phyloP scores from a whole-genome alignment of 2,329 filamentous ascomycete genomes.

The Microsporum canis region DNA sequence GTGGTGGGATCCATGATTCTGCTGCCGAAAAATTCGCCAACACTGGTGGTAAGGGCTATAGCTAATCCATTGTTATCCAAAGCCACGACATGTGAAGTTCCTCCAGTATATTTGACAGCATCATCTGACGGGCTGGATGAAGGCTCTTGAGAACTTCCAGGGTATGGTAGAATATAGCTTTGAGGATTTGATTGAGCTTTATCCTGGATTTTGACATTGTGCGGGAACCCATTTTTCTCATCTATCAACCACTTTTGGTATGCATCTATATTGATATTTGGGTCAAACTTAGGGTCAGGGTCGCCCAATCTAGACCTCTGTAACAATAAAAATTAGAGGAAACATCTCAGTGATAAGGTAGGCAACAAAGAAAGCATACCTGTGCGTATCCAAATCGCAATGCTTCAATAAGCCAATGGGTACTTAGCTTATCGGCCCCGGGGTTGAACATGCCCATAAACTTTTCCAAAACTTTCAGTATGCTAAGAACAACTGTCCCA shows the following conservation, averaged over 20 bases:
- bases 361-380: slow-evolving; percentile 18
- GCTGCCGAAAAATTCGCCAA: slow-evolving; percentile 78
- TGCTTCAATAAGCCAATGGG: slow-evolving; percentile 74
- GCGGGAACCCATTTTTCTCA: not conserved
- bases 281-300: slow-evolving; percentile 56
- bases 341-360: not conserved
- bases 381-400: slow-evolving; percentile 77
- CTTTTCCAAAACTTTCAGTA: slow-evolving; percentile 72
- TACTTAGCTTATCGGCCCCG: slow-evolving; percentile 52
- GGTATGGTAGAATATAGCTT: not conserved
- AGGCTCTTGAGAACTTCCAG: not conserved
- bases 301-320: slow-evolving; percentile 70
- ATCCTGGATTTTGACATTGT: not conserved
- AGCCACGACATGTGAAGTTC: slow-evolving; percentile 46
- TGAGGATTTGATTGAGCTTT: not conserved
- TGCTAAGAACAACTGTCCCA: slow-evolving; percentile 62
- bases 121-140: slow-evolving; percentile 43
- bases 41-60: slow-evolving; percentile 70
- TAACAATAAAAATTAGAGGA: not conserved
- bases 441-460: slow-evolving; percentile 54
- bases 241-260: slow-evolving; percentile 1
- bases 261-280: not conserved
- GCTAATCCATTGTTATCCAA: slow-evolving; percentile 64
- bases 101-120: slow-evolving; percentile 20
- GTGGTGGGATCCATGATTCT: slow-evolving; percentile 67